Conservation (phyloP, 208 protist genomes). For the Trypanosoma cruzi region DNA sequence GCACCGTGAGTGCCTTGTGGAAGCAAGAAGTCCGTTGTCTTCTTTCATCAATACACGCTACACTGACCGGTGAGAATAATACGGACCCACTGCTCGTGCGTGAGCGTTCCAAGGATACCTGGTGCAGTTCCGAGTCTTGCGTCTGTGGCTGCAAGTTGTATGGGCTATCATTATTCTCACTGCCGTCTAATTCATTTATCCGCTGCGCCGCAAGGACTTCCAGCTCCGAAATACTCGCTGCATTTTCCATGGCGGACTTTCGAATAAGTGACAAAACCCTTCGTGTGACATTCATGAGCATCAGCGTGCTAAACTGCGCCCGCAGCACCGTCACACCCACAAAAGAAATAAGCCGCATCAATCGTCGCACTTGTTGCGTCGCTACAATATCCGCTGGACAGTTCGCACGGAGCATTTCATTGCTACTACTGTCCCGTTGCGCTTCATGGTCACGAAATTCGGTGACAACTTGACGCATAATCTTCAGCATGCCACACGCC, state of each 20-base stretch:
- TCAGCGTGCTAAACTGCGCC: slow-evolving; percentile 67
- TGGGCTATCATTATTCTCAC: background rate
- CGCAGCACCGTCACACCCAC: slow-evolving; percentile 62
- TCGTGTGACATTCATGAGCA: slow-evolving; percentile 87
- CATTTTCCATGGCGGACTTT: slow-evolving; percentile 50
- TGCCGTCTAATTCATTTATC: slow-evolving; percentile 30
- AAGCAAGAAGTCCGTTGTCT: background rate
- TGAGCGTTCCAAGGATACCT: background rate
- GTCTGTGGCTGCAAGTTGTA: background rate
- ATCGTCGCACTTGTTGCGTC: slow-evolving; percentile 45
- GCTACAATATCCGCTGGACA: slow-evolving; percentile 56
- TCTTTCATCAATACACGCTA: slow-evolving; percentile 1
- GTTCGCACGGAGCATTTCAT: slow-evolving; percentile 44
- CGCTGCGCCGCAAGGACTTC: slow-evolving; percentile 47
- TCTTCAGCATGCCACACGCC: slow-evolving; percentile 50
- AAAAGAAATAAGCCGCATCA: slow-evolving; percentile 60
- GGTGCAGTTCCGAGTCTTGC: background rate
- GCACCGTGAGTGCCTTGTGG: background rate
- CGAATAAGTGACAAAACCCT: slow-evolving; percentile 82
- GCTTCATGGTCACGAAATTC: slow-evolving; percentile 57
- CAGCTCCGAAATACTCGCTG: slow-evolving; percentile 42
- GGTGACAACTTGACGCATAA: slow-evolving; percentile 60
- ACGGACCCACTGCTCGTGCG: background rate
- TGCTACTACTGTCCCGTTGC: slow-evolving; percentile 29
- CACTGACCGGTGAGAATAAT: background rate